phyloP scores from a whole-genome alignment of 108 stramenopile genomes.

The Pinguiococcus pyrenoidosus region DNA sequence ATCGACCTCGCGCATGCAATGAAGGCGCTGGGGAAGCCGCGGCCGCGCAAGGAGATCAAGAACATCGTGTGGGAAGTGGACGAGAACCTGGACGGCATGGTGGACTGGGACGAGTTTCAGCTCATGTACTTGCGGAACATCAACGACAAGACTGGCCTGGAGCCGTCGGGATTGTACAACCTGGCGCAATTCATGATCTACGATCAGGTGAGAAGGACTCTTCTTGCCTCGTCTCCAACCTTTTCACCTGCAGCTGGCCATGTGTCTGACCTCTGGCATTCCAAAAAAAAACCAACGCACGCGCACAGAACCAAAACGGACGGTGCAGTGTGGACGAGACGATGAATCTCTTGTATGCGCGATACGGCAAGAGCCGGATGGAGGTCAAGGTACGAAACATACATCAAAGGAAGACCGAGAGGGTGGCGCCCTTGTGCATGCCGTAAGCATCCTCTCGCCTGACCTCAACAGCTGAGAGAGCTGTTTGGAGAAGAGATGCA shows the following conservation, averaged over 20 bases:
- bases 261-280: too few relatives aligned
- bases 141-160: slow-evolving; percentile 60
- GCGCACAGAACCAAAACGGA: slow-evolving; percentile 44
- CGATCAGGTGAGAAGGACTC: slow-evolving; percentile 26
- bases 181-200: slow-evolving; percentile 75
- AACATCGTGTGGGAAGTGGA: slow-evolving; percentile 84
- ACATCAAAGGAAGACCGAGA: background rate
- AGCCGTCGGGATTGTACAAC: slow-evolving; percentile 61
- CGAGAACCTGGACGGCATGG: slow-evolving; percentile 64
- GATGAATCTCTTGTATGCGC: slow-evolving; percentile 74
- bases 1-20: slow-evolving; percentile 52
- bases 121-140: slow-evolving; percentile 70
- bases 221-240: background rate
- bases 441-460: background rate
- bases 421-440: background rate
- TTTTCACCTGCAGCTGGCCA: too few relatives aligned
- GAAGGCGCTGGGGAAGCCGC: slow-evolving; percentile 47
- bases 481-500: slow-evolving; percentile 42
- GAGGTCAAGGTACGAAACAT: slow-evolving; percentile 21
- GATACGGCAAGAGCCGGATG: slow-evolving; percentile 57
- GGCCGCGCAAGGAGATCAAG: slow-evolving; percentile 52
- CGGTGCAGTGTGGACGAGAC: slow-evolving; percentile 66
- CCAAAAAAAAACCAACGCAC: too few relatives aligned
- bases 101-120: slow-evolving; percentile 74
- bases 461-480: slow-evolving; percentile 22